A percentile compares a stretch with the other conserved stretches of the same genome.
Evolutionary conservation across 495 filamentous ascomycete genomes (phyloP).

Genomic region (Ascobolus immersus): DNA sequence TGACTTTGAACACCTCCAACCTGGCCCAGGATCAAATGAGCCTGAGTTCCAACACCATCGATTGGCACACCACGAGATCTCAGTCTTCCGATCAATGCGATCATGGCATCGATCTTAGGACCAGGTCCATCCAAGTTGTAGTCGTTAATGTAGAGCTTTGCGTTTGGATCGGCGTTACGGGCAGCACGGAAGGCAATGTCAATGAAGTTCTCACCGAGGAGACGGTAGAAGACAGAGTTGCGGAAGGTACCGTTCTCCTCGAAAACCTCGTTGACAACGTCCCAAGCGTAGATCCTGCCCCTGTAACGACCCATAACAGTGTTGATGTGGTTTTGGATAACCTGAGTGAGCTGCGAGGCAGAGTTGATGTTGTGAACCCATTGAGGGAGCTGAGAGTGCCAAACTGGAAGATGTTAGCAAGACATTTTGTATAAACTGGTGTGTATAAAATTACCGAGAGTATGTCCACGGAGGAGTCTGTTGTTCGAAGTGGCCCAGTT

Average conservation of each 20-base stretch:
- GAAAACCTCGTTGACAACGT: slow-evolving; percentile 1
- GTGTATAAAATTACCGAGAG: no score
- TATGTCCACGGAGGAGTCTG: slow-evolving; percentile 36
- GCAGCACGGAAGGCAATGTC: slow-evolving; percentile 37
- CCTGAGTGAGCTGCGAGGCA: slow-evolving; percentile 24
- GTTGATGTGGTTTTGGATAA: slow-evolving; percentile 33
- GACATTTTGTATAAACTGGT: no score
- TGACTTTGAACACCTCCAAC: no score
- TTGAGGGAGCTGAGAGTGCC: slow-evolving; percentile 34
- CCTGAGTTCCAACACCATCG: slow-evolving; percentile 44
- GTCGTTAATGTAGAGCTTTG: slow-evolving; percentile 44
- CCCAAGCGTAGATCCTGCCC: slow-evolving; percentile 35
- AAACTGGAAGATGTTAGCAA: no score
- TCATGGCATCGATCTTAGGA: slow-evolving; percentile 31
- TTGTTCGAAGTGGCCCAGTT: slow-evolving; percentile 31
- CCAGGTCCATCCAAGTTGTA: slow-evolving; percentile 33
- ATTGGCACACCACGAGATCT: slow-evolving; percentile 38
- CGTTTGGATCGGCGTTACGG: slow-evolving; percentile 28
- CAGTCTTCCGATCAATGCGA: slow-evolving; percentile 39
- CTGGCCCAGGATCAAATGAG: slow-evolving; percentile 32
- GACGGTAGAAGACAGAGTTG: slow-evolving; percentile 29
- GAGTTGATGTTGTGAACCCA: slow-evolving; percentile 29
- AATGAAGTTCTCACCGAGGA: slow-evolving; percentile 34
- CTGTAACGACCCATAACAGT: slow-evolving; percentile 32
- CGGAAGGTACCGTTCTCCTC: slow-evolving; percentile 18